Evolutionary conservation across 139 green algal species (phyloP).

Genomic region (Chlorella sp.): DNA sequence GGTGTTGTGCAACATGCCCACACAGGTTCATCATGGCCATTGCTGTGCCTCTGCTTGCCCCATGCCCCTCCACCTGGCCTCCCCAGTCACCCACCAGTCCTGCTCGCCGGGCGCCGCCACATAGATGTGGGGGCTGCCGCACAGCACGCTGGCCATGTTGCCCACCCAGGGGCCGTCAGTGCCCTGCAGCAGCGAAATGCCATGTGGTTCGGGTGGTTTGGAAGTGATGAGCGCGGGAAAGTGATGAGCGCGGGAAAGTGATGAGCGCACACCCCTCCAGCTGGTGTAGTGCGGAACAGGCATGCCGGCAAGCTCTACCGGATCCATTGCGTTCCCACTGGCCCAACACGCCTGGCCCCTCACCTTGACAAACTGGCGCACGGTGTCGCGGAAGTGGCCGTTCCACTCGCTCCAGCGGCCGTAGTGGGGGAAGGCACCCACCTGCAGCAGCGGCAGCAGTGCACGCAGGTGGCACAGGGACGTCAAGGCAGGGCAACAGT

Average conservation of each 20-base stretch:
- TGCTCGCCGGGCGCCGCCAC: slow-evolving; percentile 54
- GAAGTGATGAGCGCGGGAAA: too few relatives aligned
- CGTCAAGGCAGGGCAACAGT: not conserved
- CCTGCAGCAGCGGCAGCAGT: slow-evolving; percentile 65
- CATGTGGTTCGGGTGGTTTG: too few relatives aligned
- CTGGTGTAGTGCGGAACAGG: too few relatives aligned
- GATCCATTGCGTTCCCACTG: too few relatives aligned
- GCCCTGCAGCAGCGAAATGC: slow-evolving; percentile 50
- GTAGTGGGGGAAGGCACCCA: slow-evolving; percentile 97
- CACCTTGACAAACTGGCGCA: slow-evolving; percentile 88
- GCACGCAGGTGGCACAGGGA: not conserved
- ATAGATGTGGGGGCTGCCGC: slow-evolving; percentile 88
- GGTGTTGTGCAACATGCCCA: not conserved
- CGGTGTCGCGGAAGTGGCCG: slow-evolving; percentile 92
- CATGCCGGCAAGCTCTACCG: too few relatives aligned
- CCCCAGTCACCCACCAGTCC: slow-evolving; percentile 64
- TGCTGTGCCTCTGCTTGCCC: too few relatives aligned
- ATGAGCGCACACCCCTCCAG: too few relatives aligned
- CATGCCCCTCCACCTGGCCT: too few relatives aligned
- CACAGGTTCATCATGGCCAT: too few relatives aligned
- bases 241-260: too few relatives aligned
- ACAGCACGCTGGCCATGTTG: slow-evolving; percentile 83
- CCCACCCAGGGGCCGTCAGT: slow-evolving; percentile 85
- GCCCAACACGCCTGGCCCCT: too few relatives aligned
- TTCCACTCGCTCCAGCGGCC: slow-evolving; percentile 99